Evolutionary conservation across 2,329 filamentous ascomycete genomes (phyloP), one percentile per base, ranked within the genome.

Genomic region (Aspergillus cejpii): DNA sequence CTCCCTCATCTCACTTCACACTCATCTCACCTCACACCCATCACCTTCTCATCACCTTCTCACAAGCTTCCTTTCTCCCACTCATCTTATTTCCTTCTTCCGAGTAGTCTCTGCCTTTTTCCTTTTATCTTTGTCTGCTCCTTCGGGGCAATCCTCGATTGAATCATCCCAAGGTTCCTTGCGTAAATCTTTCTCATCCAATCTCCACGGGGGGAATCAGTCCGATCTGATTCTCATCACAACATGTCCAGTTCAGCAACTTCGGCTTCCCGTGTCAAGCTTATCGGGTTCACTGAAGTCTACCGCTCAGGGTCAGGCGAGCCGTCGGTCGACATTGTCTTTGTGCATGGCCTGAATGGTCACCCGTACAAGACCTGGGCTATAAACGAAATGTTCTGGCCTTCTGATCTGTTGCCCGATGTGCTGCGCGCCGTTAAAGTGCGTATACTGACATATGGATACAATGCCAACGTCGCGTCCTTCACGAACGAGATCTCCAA

Each of bases 301-400:
- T 71, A 67, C 48, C 51, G 56, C 42, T 62, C 65, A 34, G 56
- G 61, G 11, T 62, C 65, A 34, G 56, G 61, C 10, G 58, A 63
- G 44, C 67, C 69, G 31, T 57, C 62, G 5, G 70, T 72, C 28
- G 70, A 73, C 49, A 79, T 88, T 33, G 76, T 87, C 20, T 77
- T 87, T 49, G 80, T 87, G 23, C 84, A 87, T 57, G 84, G 84
- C 27, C 74, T 77, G 33, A 85, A 85, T 61, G 84, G 84, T 24
- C 68, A 80, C 19, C 82, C 84, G 0, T 69, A 78, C 38, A 74
- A 74, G 50, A 84, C 83, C 37, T 87, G 84, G 74, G 70, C 71
- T 1, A 69, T 71, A n/a, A 66, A 68, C 20, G 45, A 46, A 15
- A 71, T 79, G 23, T 87, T 83, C 65, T 88, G 84, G 84, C 84